Conservation (phyloP, 139 green algal genomes). For the Medakamo hakoo region DNA sequence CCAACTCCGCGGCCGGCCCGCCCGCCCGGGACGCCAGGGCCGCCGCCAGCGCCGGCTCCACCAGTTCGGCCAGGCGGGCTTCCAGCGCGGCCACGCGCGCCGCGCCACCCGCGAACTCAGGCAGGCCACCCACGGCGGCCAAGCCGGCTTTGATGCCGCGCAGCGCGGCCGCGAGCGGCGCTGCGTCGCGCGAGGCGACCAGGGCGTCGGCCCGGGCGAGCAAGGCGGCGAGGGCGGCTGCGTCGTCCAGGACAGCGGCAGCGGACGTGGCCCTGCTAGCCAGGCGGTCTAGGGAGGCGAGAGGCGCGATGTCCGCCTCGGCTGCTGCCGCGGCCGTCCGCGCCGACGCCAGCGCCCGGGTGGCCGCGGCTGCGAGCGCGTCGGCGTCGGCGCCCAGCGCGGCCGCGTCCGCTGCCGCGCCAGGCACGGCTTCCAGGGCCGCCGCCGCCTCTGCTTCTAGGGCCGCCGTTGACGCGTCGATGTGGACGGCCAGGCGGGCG, state of each 20-base stretch:
- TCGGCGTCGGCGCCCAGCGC: neutral
- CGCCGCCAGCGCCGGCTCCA: neutral
- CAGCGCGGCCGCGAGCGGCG: neutral
- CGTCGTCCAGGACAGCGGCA: neutral
- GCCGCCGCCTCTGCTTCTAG: neutral
- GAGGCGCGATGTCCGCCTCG: neutral
- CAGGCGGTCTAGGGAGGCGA: neutral
- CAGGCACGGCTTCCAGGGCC: neutral
- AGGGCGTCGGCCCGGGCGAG: neutral
- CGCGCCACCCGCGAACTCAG: neutral
- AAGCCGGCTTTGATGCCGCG: neutral
- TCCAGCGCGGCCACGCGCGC: neutral
- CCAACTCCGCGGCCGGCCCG: too few species aligned
- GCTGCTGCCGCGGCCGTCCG: too few species aligned
- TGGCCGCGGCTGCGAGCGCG: neutral
- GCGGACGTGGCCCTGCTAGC: too few species aligned
- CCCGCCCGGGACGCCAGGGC: neutral
- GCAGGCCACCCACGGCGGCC: neutral
- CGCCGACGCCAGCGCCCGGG: too few species aligned
- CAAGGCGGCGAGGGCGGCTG: neutral
- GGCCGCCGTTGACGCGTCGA: neutral
- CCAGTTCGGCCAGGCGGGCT: neutral
- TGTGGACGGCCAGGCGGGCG: neutral
- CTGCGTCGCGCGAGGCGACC: neutral
- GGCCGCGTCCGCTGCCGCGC: neutral